phyloP scores from a whole-genome alignment of 78 protist species.

The Parvularia atlantis region DNA sequence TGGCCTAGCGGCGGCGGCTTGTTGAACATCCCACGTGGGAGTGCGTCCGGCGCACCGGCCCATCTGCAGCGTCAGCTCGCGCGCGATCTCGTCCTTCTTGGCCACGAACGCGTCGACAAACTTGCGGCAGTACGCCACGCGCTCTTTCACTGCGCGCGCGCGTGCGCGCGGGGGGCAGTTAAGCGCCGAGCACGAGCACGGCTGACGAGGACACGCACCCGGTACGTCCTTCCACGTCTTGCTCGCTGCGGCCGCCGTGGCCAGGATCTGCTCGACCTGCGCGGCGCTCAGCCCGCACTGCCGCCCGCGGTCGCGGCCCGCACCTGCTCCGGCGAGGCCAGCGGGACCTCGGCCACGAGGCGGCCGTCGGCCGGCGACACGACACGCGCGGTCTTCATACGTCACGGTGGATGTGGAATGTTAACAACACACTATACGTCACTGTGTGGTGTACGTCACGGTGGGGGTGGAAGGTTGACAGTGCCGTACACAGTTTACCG shows the following conservation, averaged over 20 bases:
- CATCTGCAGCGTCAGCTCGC: constrained; percentile 21
- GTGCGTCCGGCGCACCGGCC: background rate
- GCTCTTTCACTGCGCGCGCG: constrained; percentile 9
- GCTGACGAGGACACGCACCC: too few relatives aligned
- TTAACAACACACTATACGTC: too few relatives aligned
- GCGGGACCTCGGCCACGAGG: background rate
- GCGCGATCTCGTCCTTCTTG: constrained; percentile 9
- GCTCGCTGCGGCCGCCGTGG: background rate
- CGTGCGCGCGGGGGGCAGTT: too few relatives aligned
- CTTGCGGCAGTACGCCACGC: background rate
- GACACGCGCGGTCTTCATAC: too few relatives aligned
- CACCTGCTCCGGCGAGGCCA: too few relatives aligned
- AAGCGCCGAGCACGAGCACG: too few relatives aligned
- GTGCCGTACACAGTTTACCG: too few relatives aligned
- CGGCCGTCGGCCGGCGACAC: constrained; percentile 20
- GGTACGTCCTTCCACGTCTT: background rate
- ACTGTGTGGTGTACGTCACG: too few relatives aligned
- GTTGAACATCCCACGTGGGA: background rate
- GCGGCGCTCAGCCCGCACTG: too few relatives aligned
- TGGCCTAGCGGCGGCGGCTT: background rate
- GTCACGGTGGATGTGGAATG: too few relatives aligned
- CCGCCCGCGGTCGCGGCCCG: too few relatives aligned
- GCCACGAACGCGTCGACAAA: background rate
- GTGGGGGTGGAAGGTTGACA: too few relatives aligned
- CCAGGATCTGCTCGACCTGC: background rate